Base-by-base conservation (phyloP, 257 asterid genomes). In the Linaria vulgaris region DNA sequence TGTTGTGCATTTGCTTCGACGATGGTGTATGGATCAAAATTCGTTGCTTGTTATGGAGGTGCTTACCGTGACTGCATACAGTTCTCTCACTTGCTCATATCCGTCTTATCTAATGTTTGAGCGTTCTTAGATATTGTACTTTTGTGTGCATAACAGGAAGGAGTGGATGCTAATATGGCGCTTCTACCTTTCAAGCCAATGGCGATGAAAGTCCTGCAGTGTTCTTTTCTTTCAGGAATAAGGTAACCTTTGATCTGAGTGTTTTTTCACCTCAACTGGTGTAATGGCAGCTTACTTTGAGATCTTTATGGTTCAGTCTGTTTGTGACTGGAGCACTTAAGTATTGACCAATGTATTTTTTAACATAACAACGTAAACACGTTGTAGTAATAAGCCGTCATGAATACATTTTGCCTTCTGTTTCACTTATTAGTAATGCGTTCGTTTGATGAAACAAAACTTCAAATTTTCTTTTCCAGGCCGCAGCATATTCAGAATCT, bases 11-110 rank as follows among this genome's bases (percentile, higher is more conserved):
- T 72, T 92, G 74, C 86, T 92, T 38, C 85, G 65, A 4, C 80
- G 87, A 38, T 92, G 98, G 98, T 69, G 78, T 73, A 67, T 69
- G 21, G 89, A 92, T 81, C 77, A 73, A 69, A 87, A 85, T 56
- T 85, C 97, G 5, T 73, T 88, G 64, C 95, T 88, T 69, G 78
- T 92, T 37, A 62, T 92, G 85, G 98, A 92, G 97, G 95, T 88
- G 59, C 30, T 49, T 44, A 25, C 55, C 31, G 1, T 46, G 49
- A 57, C 16, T 34, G 63, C 51, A 3, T 63, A 34, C 19, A 19
- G 56, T 52, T 15, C 68, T 64, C 24, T 12, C 17, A 7, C 49
- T 14, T 19, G 47, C 64, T 27, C 51, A 47, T 27, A 47, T 30
- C 44, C n/a, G 44, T 27, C 3, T 1, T 60, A 38, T 50, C 23